These are phyloP conservation scores for Gaertneriomyces semiglobifer DNA, from an alignment of 192 early-diverging fungal genomes.

Conservation along the genomic window DNA sequence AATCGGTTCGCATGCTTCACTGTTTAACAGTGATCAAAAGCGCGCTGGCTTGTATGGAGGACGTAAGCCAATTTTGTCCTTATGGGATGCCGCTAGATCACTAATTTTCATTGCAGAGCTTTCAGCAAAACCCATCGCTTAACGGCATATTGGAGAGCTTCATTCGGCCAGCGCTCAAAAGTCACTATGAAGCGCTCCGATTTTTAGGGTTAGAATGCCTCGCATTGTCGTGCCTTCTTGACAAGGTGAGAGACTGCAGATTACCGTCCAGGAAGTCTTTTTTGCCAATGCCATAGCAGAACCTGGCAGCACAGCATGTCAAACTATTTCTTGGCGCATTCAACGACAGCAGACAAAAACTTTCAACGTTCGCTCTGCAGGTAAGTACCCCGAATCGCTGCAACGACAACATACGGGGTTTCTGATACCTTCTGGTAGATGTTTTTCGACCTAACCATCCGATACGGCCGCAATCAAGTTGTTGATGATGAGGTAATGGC, in stretches of 20 bases:
- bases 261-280: not conserved
- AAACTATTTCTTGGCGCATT: constrained; percentile 69
- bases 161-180: constrained; percentile 18
- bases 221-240: constrained; percentile 72
- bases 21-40: constrained; percentile 26
- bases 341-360: constrained; percentile 50
- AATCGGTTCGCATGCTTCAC: constrained; percentile 17
- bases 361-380: constrained; percentile 67
- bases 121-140: constrained; percentile 17
- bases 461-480: constrained; percentile 47
- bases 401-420: too few relatives aligned
- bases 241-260: constrained; percentile 48
- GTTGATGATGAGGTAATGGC: constrained; percentile 25
- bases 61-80: constrained; percentile 2
- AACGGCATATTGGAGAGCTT: constrained; percentile 25
- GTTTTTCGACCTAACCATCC: constrained; percentile 61
- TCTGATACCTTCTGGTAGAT: constrained; percentile 34
- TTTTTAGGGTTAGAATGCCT: constrained; percentile 81
- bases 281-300: constrained; percentile 26
- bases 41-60: constrained; percentile 26
- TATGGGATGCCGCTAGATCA: not conserved
- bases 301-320: constrained; percentile 68
- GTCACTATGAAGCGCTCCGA: constrained; percentile 39
- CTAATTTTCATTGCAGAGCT: not conserved
- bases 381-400: constrained; percentile 31